Conservation (phyloP, 2,329 filamentous ascomycete species). For the Calonectria montana region DNA sequence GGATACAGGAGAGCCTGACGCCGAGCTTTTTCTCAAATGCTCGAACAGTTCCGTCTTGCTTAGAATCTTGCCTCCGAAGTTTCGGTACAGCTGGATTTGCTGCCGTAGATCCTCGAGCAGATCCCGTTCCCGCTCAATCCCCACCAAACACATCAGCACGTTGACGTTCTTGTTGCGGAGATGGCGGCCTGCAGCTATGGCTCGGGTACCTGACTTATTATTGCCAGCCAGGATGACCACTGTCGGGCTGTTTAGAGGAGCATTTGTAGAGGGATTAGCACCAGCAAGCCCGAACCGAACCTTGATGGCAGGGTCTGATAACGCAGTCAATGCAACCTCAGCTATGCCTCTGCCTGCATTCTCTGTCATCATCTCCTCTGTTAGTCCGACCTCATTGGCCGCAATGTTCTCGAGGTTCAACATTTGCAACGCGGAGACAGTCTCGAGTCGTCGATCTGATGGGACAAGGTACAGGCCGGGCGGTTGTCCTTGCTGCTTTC, state of each 20-base stretch:
- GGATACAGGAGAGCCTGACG: slow-evolving; percentile 57
- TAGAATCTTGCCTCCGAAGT: slow-evolving; percentile 80
- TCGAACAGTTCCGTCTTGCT: slow-evolving; percentile 72
- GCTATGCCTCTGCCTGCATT: slow-evolving; percentile 91
- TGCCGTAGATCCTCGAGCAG: slow-evolving; percentile 83
- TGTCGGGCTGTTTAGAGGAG: slow-evolving; percentile 49
- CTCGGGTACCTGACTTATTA: slow-evolving; percentile 87
- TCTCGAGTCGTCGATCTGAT: slow-evolving; percentile 69
- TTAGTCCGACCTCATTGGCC: slow-evolving; percentile 85
- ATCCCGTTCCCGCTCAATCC: slow-evolving; percentile 84
- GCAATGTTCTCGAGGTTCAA: slow-evolving; percentile 93
- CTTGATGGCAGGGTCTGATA: slow-evolving; percentile 71
- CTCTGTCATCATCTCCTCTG: slow-evolving; percentile 91
- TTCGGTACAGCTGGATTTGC: slow-evolving; percentile 86
- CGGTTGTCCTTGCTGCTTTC: slow-evolving; percentile 50
- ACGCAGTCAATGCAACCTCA: slow-evolving; percentile 79
- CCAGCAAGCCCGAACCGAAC: slow-evolving; percentile 60
- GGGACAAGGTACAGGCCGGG: slow-evolving; percentile 65
- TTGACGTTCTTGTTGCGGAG: slow-evolving; percentile 85
- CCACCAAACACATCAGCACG: slow-evolving; percentile 85
- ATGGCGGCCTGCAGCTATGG: slow-evolving; percentile 87
- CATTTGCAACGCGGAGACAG: slow-evolving; percentile 83
- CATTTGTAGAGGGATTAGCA: slow-evolving; percentile 47
- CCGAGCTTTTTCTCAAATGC: slow-evolving; percentile 61
- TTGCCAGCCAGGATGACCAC: slow-evolving; percentile 92